These are phyloP conservation scores for Plasmodium vinckei DNA, from an alignment of 169 alveolate species.

Conservation along the genomic window DNA sequence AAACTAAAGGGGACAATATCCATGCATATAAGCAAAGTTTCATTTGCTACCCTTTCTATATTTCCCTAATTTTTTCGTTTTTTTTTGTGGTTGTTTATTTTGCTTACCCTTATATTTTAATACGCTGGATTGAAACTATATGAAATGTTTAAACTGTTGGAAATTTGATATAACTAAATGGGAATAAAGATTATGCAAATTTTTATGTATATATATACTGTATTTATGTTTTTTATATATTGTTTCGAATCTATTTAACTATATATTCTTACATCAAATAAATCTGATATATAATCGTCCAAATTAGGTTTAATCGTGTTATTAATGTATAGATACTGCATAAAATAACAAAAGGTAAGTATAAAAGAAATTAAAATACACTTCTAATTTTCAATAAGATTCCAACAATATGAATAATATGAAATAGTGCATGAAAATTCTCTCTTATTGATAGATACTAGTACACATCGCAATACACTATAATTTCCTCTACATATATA, in stretches of 20 bases:
- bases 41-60: background rate
- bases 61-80: background rate
- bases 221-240: background rate
- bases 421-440: too few species aligned
- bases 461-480: too few species aligned
- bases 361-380: background rate
- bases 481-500: too few species aligned
- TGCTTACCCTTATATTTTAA: conserved; percentile 16
- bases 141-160: conserved; percentile 49
- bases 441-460: too few species aligned
- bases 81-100: background rate
- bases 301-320: conserved; percentile 47
- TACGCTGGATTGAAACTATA: conserved; percentile 66
- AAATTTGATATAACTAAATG: conserved; percentile 39
- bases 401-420: background rate
- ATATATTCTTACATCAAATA: conserved; percentile 30
- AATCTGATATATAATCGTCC: conserved; percentile 49
- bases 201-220: conserved; percentile 5
- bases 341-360: background rate
- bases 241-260: background rate
- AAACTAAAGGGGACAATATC: background rate
- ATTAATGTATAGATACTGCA: conserved; percentile 55
- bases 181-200: background rate
- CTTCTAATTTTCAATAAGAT: background rate
- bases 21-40: background rate